Evolutionary conservation across 2,329 filamentous ascomycete species (phyloP).

Genomic region (Penicillium sp.): DNA sequence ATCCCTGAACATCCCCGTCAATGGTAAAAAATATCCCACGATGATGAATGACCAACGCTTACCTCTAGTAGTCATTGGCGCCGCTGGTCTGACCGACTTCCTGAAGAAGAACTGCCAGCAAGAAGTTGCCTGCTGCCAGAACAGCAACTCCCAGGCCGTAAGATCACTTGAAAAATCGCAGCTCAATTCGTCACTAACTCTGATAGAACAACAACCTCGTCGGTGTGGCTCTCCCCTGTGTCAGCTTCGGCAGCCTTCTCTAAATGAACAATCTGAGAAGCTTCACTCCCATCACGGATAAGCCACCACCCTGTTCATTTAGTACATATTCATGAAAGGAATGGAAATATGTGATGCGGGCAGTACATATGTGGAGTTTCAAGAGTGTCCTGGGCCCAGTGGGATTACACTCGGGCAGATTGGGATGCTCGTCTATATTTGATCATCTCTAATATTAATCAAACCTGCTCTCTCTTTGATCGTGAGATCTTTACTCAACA

Average conservation of each 20-base stretch:
- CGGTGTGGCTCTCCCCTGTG: conserved; percentile 33
- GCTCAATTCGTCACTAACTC: conserved; percentile 6
- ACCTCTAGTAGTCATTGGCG: conserved; percentile 14
- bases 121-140: conserved; percentile 36
- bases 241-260: conserved; percentile 33
- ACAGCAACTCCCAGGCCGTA: conserved; percentile 25
- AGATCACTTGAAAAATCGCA: neutral
- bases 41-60: conserved; percentile 21
- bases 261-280: conserved; percentile 19
- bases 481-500: too few relatives aligned
- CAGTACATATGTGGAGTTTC: conserved; percentile 13
- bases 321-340: neutral
- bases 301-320: neutral
- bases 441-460: conserved; percentile 6
- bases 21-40: conserved; percentile 32
- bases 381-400: conserved; percentile 3
- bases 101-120: conserved; percentile 34
- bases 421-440: conserved; percentile 13
- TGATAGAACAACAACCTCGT: conserved; percentile 29
- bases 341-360: neutral
- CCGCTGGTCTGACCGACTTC: conserved; percentile 19
- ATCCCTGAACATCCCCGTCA: conserved; percentile 26
- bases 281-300: neutral
- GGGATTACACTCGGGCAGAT: neutral
- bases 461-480: too few relatives aligned